Evolutionary conservation across 345 rosid genomes (phyloP).

Genomic region (Eucalyptus polyanthemos): DNA sequence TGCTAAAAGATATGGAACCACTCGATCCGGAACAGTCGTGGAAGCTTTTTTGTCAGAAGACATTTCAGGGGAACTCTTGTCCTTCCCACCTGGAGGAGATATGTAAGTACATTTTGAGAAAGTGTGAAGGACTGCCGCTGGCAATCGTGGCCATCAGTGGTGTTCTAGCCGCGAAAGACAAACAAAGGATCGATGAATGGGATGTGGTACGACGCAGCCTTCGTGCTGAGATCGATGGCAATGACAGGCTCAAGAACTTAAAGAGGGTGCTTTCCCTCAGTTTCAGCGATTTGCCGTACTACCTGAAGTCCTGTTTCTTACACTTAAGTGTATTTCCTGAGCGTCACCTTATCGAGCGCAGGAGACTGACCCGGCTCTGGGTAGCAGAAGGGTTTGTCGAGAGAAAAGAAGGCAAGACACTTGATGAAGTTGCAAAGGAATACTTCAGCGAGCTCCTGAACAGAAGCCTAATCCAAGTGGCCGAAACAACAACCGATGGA

Average conservation of each 20-base stretch:
- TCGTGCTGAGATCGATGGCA: conserved; percentile 15
- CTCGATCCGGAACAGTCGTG: conserved; percentile 9
- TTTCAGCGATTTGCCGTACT: conserved; percentile 26
- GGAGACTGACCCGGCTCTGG: conserved; percentile 26
- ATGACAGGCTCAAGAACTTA: conserved; percentile 9
- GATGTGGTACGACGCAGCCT: conserved; percentile 10
- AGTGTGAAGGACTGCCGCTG: conserved; percentile 28
- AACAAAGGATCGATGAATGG: conserved; percentile 18
- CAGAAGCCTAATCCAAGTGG: conserved; percentile 28
- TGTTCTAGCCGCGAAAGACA: conserved; percentile 17
- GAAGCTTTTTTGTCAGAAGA: conserved; percentile 21
- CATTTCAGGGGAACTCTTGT: conserved; percentile 11
- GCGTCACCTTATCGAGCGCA: conserved; percentile 5
- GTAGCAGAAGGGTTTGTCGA: conserved; percentile 32
- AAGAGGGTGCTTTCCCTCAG: conserved; percentile 26
- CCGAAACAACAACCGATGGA: conserved; percentile 4
- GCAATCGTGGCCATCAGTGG: conserved; percentile 41
- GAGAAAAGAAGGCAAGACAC: conserved; percentile 19
- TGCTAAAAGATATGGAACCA: neutral
- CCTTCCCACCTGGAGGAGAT: conserved; percentile 15
- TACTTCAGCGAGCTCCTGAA: conserved; percentile 27
- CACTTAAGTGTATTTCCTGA: conserved; percentile 33
- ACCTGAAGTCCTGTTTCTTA: conserved; percentile 29
- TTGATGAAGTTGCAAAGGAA: conserved; percentile 29
- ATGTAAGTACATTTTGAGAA: conserved; percentile 10